Evolutionary conservation across 2,329 filamentous ascomycete genomes (phyloP), one percentile per base, ranked within the genome.

Genomic region (Chaetomium strumarium): DNA sequence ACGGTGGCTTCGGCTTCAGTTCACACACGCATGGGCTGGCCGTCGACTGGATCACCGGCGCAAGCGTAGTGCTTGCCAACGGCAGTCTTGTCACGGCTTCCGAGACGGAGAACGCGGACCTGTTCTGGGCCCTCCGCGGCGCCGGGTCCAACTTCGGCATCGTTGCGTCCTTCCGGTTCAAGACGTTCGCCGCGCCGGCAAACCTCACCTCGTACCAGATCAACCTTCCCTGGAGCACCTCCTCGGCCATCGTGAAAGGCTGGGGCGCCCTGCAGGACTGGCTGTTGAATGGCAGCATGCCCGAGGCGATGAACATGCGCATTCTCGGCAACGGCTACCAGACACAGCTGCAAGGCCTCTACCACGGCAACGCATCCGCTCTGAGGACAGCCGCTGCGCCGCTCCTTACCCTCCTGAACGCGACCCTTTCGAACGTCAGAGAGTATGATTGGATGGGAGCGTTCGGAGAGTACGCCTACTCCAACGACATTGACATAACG

Each of bases 51-150:
- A 64, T 71, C 31, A 56, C 64, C 9, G 63, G 64, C 7, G 68
- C 66, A 3, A 68, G 63, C 7, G 67, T 71, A 8, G 69, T 72
- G 9, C 63, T 71, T 13, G 70, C 69, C 49, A 66, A 71, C 57
- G 60, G 60, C 7, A 64, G 62, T 5, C 53, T 67, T 1, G 66
- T 70, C 5, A 58, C 64, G 33, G 57, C 58, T 13, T 70, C 67
- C 16, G 57, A 60, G 11, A 63, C 59, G 2, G 64, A 68, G 52
- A 69, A 74, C 56, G 30, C 56, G 0, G 71, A 74, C 30, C 64
- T 75, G 9, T 73, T 72, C 62, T 75, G 71, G 70, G 72, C 71
- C 9, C 51, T 75, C 12, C 68, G 68, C 9, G 72, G 72, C 14
- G 70, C 70, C 1, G 72, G 70, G 3, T 68, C 68, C 12, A 72